phyloP scores from a whole-genome alignment of 2,329 filamentous ascomycete species.

The Delphinella strobiligena region DNA sequence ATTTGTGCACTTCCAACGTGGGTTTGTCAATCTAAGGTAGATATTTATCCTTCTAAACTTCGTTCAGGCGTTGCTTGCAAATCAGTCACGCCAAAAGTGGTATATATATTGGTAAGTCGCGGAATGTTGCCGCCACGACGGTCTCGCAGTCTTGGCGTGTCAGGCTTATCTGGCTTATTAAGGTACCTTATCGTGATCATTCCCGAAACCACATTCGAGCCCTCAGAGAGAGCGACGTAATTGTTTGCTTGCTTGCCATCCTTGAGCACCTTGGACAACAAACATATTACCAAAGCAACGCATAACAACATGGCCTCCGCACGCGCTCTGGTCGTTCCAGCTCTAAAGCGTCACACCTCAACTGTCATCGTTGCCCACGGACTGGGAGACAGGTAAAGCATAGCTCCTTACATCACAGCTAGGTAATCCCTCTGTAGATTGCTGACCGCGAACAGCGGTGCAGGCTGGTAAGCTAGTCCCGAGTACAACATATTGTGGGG shows the following conservation, averaged over 20 bases:
- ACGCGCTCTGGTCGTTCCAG: constrained; percentile 58
- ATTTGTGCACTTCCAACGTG: neutral
- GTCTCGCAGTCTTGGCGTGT: too few relatives aligned
- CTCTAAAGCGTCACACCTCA: constrained; percentile 73
- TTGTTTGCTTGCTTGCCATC: neutral
- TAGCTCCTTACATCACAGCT: neutral
- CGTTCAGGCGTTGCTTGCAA: neutral
- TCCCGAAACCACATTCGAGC: neutral
- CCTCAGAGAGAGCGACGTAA: neutral
- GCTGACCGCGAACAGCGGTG: constrained; percentile 33
- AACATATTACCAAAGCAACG: neutral
- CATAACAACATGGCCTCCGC: constrained; percentile 26
- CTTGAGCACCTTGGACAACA: too few relatives aligned
- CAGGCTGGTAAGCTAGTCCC: constrained; percentile 50
- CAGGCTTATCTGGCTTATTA: too few relatives aligned
- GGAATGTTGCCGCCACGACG: neutral
- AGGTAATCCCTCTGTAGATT: neutral
- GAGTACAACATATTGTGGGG: neutral
- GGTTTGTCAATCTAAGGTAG: neutral
- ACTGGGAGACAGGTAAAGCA: constrained; percentile 59
- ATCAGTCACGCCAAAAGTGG: neutral
- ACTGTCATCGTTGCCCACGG: constrained; percentile 94
- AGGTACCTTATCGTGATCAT: neutral
- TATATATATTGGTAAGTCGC: neutral
- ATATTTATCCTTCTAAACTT: neutral